Evolutionary conservation across 768 basidiomycete genomes (phyloP).

Genomic region (Macrolepiota dolichaula): DNA sequence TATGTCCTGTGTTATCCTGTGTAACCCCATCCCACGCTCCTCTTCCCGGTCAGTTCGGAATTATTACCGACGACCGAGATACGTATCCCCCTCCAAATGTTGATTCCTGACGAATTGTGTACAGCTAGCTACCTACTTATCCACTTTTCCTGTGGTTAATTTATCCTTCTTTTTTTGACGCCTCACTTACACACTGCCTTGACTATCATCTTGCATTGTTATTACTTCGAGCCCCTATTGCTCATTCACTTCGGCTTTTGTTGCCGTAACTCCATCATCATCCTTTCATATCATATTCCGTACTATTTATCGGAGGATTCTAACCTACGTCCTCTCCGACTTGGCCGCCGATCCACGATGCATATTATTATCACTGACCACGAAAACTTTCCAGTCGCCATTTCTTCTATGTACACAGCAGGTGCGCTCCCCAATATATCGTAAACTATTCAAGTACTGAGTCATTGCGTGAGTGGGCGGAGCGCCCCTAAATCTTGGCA

Average conservation of each 20-base stretch:
- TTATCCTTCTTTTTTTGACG: background rate
- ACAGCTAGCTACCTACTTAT: background rate
- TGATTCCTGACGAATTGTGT: background rate
- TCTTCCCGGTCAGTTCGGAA: background rate
- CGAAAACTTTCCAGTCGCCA: too few relatives aligned
- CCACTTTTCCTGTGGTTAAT: background rate
- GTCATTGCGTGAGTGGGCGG: too few relatives aligned
- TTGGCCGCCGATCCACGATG: too few relatives aligned
- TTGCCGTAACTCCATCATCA: background rate
- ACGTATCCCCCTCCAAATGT: background rate
- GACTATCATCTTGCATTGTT: background rate
- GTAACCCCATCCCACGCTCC: background rate
- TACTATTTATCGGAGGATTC: too few relatives aligned
- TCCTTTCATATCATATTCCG: background rate
- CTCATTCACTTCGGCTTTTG: background rate
- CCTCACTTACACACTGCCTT: background rate
- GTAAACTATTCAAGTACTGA: too few relatives aligned
- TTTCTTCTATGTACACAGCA: too few relatives aligned
- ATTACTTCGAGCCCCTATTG: background rate
- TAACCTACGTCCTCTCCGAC: too few relatives aligned
- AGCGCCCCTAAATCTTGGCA: too few relatives aligned
- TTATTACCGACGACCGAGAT: background rate
- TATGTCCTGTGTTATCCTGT: background rate
- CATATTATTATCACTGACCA: too few relatives aligned
- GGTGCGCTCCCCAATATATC: too few relatives aligned